A percentile compares a stretch with the other conserved stretches of the same genome.
Conservation (phyloP, 2,329 filamentous ascomycete species). For the Xylariales sp. region DNA sequence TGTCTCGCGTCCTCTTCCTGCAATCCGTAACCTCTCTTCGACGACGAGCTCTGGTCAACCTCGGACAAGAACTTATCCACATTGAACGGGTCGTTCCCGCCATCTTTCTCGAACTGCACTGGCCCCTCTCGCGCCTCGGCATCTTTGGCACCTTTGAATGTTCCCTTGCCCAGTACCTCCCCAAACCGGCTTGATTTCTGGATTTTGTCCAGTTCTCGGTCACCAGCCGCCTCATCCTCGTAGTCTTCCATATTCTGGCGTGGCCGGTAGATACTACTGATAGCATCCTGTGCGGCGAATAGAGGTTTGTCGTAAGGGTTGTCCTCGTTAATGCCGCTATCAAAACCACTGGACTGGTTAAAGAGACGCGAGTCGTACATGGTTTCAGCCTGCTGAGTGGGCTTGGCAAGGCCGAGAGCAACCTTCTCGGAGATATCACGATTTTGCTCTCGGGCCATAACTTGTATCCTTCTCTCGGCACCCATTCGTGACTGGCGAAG, state of each 20-base stretch:
- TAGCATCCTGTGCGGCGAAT: slow-evolving; percentile 92
- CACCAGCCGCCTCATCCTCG: slow-evolving; percentile 73
- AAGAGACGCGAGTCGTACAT: slow-evolving; percentile 98
- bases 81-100: slow-evolving; percentile 73
- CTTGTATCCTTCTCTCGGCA: slow-evolving; percentile 82
- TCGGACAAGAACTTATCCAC: slow-evolving; percentile 92
- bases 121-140: slow-evolving; percentile 85
- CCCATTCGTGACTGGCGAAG: slow-evolving; percentile 94
- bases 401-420: slow-evolving; percentile 88
- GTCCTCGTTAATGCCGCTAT: slow-evolving; percentile 93
- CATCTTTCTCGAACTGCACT: slow-evolving; percentile 93
- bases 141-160: slow-evolving; percentile 82
- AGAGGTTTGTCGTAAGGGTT: slow-evolving; percentile 96
- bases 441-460: slow-evolving; percentile 92
- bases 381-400: slow-evolving; percentile 82
- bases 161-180: slow-evolving; percentile 83
- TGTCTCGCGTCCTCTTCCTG: slow-evolving; percentile 58
- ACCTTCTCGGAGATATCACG: slow-evolving; percentile 97
- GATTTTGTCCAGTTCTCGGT: slow-evolving; percentile 82
- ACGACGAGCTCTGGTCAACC: slow-evolving; percentile 56
- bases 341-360: slow-evolving; percentile 89
- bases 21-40: slow-evolving; percentile 73
- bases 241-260: slow-evolving; percentile 69
- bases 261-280: slow-evolving; percentile 90
- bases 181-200: slow-evolving; percentile 78